Evolutionary conservation across 169 alveolate genomes (phyloP), one percentile per base, ranked within the genome.

Genomic region (Plasmodium adleri): DNA sequence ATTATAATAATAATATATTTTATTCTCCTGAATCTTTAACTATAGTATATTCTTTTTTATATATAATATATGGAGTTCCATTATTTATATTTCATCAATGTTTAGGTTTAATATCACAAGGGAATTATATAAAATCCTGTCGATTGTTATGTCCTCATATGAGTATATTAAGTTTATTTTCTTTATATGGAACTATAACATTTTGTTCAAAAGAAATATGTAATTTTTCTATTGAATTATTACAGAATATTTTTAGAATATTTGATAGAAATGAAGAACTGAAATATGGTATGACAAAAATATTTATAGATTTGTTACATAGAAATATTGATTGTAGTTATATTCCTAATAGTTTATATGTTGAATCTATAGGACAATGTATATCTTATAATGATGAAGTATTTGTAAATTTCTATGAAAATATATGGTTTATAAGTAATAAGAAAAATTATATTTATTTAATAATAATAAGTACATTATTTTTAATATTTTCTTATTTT

Each of bases 1-100:
- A 80, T 56, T 80, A 80, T 49, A 68, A 67, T 9, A 68, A 80
- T 56, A 80, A 62, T 60, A 80, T 80, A 28, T 80, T 80, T 56
- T 80, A 80, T 60, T 80, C 90, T n/a, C 90, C 90, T 12, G 90
- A 80, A 80, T 54, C 90, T 6, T 80, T 80, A 26, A 80, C 90
- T 10, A 26, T 80, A 2, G 90, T 80, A 24, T 80, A 80, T 50
- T 66, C 90, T 0, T 52, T 66, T 56, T 58, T 80, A 9, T 80
- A 50, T 71, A 70, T 67, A 26, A 28, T 80, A 24, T 80, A 80
- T 39, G 90, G 73, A n/a, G 54, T 80, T 68, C 90, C 90, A 1
- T 58, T 80, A 60, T 80, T 80, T 39, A 68, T 80, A 1, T 49
- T 80, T 20, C 90, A 80, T 24, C 83, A 80, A 56, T 80, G 90